phyloP scores from a whole-genome alignment of 2,329 filamentous ascomycete species.

The Beauveria caledonica region DNA sequence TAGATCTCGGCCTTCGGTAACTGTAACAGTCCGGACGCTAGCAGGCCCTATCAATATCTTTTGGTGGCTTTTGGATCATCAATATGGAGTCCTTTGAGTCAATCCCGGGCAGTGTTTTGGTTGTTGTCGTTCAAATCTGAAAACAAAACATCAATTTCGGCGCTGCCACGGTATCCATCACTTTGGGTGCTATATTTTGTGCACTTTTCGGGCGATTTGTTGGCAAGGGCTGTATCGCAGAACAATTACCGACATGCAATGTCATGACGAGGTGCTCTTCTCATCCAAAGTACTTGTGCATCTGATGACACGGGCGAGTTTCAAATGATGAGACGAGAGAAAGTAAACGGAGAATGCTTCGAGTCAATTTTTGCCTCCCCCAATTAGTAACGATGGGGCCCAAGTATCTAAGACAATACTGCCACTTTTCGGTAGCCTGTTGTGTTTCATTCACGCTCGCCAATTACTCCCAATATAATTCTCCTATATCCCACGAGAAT shows the following conservation, averaged over 20 bases:
- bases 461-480: no score
- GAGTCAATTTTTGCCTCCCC: neutral
- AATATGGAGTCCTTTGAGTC: neutral
- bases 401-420: neutral
- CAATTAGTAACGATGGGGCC: neutral
- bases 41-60: neutral
- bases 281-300: no score
- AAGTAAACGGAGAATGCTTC: no score
- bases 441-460: no score
- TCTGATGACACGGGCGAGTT: no score
- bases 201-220: neutral
- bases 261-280: neutral
- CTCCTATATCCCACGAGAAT: neutral
- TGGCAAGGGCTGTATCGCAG: neutral
- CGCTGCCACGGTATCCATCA: neutral
- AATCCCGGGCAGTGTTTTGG: neutral
- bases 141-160: neutral
- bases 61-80: neutral
- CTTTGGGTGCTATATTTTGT: neutral
- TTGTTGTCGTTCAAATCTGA: neutral
- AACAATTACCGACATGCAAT: neutral
- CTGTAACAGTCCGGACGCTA: neutral
- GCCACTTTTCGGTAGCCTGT: no score
- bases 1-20: slow-evolving; percentile 8
- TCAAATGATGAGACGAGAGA: no score